Conservation (phyloP, 2,329 filamentous ascomycete genomes). For the Chrysoporthe deuterocubensis region DNA sequence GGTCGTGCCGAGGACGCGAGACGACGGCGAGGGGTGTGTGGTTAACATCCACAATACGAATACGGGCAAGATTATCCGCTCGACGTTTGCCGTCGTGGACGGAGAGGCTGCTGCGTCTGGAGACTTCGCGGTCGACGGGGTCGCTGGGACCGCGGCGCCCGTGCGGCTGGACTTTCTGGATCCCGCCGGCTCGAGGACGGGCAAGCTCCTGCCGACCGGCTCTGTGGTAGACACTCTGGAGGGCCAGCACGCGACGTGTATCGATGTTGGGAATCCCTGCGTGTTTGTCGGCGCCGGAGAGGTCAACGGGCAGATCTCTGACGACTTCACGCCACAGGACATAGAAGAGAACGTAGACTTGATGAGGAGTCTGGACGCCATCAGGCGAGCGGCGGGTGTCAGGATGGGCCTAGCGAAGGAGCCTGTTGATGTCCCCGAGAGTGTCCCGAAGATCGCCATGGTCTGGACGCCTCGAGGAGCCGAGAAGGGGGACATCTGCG, state of each 20-base stretch:
- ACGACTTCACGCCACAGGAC: conserved; percentile 34
- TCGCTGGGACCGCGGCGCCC: conserved; percentile 41
- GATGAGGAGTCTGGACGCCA: conserved; percentile 40
- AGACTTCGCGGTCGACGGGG: conserved; percentile 45
- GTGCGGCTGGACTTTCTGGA: conserved; percentile 44
- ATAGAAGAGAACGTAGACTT: conserved; percentile 40
- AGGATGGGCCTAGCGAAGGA: conserved; percentile 46
- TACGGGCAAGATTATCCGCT: conserved; percentile 58
- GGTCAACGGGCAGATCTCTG: conserved; percentile 31
- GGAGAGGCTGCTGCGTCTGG: conserved; percentile 44
- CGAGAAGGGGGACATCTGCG: conserved; percentile 42
- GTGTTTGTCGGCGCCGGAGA: conserved; percentile 44
- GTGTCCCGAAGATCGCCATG: conserved; percentile 51
- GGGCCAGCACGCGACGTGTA: conserved; percentile 38
- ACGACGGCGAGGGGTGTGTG: conserved; percentile 39
- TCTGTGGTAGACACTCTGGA: conserved; percentile 39
- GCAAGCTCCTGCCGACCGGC: conserved; percentile 45
- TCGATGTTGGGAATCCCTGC: conserved; percentile 48
- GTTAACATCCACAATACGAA: conserved; percentile 74
- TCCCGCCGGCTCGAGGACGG: conserved; percentile 48
- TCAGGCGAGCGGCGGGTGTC: conserved; percentile 42
- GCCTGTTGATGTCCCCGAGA: conserved; percentile 43
- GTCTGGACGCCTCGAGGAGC: conserved; percentile 41
- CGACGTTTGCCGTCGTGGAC: conserved; percentile 42
- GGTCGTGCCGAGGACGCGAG: conserved; percentile 35